phyloP scores from a whole-genome alignment of 176 grass and related monocot genomes.

The Zizania latifolia region DNA sequence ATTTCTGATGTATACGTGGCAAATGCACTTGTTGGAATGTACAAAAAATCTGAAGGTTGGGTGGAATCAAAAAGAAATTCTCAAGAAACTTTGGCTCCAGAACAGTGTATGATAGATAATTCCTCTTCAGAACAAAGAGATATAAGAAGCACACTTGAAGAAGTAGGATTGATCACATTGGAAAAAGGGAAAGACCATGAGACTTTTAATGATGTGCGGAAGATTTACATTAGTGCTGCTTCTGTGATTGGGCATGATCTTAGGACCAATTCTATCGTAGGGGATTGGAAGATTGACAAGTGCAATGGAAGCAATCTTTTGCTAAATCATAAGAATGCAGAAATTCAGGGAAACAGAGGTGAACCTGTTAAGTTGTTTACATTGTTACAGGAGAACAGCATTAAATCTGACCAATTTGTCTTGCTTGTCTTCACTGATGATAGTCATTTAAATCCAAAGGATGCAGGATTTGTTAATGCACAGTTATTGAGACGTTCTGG shows the following conservation, averaged over 20 bases:
- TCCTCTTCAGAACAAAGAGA: conserved; percentile 29
- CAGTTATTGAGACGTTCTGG: conserved; percentile 22
- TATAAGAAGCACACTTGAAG: conserved; percentile 35
- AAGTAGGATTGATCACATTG: conserved; percentile 48
- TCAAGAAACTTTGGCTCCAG: conserved; percentile 17
- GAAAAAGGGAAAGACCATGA: conserved; percentile 32
- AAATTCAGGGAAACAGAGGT: conserved; percentile 16
- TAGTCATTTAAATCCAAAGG: conserved; percentile 23
- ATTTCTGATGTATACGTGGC: conserved; percentile 79
- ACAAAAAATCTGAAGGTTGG: conserved; percentile 46
- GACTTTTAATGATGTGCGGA: conserved; percentile 9
- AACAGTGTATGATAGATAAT: background rate
- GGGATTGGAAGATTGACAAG: conserved; percentile 2
- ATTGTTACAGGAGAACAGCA: conserved; percentile 14
- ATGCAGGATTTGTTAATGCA: conserved; percentile 28
- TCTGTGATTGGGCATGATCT: conserved; percentile 30
- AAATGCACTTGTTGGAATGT: conserved; percentile 85
- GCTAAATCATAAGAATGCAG: conserved; percentile 3
- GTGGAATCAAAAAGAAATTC: conserved; percentile 16
- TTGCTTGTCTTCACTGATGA: conserved; percentile 42
- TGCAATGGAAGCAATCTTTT: conserved; percentile 20
- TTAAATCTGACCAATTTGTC: conserved; percentile 29
- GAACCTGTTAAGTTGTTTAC: conserved; percentile 17
- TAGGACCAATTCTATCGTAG: conserved; percentile 9
- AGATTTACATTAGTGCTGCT: conserved; percentile 30